Percentiles rank a stretch among this genome's conserved stretches.
Evolutionary conservation across 768 basidiomycete species (phyloP).

Genomic region (Hygrophorus russula): DNA sequence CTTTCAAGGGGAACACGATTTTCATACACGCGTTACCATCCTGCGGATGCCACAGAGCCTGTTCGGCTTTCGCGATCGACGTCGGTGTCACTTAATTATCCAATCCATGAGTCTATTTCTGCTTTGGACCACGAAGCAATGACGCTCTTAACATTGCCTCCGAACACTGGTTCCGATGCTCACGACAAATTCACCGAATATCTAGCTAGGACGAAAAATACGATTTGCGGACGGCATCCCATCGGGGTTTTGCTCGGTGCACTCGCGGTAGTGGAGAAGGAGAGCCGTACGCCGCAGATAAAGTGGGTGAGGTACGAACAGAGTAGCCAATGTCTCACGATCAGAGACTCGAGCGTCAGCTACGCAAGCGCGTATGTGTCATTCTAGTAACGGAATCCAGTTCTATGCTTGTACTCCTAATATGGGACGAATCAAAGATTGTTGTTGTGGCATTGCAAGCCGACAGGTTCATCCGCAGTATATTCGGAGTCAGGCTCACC

Average conservation of each 20-base stretch:
- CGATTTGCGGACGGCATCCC: conserved; percentile 94
- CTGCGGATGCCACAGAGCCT: conserved; percentile 33
- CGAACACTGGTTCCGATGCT: conserved; percentile 37
- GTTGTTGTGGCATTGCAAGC: conserved; percentile 27
- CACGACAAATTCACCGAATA: conserved; percentile 59
- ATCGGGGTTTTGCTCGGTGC: conserved; percentile 88
- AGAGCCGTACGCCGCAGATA: conserved; percentile 27
- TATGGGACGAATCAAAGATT: background rate
- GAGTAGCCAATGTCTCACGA: conserved; percentile 60
- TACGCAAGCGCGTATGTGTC: conserved; percentile 86
- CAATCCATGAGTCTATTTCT: conserved; percentile 77
- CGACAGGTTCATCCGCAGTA: conserved; percentile 46
- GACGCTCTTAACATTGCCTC: conserved; percentile 50
- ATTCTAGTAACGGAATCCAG: conserved; percentile 37
- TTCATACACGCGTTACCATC: conserved; percentile 79
- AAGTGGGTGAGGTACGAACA: conserved; percentile 93
- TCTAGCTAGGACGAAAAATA: conserved; percentile 72
- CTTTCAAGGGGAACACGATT: conserved; percentile 68
- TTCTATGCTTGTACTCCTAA: background rate
- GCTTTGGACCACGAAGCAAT: conserved; percentile 84
- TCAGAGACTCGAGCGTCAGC: conserved; percentile 85
- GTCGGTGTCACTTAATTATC: conserved; percentile 28
- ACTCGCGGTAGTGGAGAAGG: conserved; percentile 43
- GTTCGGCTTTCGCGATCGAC: conserved; percentile 36
- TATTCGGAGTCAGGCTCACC: conserved; percentile 60